Evolutionary conservation across 257 asterid species (phyloP), one percentile per base, ranked within the genome.

Genomic region (Cinchona pubescens): DNA sequence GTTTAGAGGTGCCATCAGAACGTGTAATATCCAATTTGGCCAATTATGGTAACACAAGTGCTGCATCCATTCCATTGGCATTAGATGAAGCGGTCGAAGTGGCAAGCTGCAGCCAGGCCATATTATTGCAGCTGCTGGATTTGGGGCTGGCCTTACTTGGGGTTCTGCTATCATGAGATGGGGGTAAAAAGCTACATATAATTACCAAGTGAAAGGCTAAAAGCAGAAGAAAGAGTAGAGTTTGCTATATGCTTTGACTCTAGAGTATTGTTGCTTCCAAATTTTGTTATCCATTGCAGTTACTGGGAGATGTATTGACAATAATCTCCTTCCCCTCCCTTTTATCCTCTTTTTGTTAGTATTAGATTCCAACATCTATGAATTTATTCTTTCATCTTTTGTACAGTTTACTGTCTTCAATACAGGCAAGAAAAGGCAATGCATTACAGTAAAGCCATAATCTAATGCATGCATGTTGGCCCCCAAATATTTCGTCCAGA

Each of bases 81-180:
- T 75, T 95, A 87, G 98, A 95, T 45, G 99, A 92, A 63, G 97
- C 99, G 1, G 97, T 92, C 75, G 98, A 49, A 87, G 96, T 15
- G 97, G 98, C 67, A 89, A 88, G 83, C 96, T 95, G 61, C 79
- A 85, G 77, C 74, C 85, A 2, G 98, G 99, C 12, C 88, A 95
- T 76, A 88, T 88, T 13, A 88, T 95, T 63, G 99, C 99, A 64
- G 75, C 98, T 43, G 96, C 99, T 55, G 99, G 99, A 12, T 92
- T 95, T 70, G 98, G 99, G 66, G 99, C 99, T 53, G 97, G 99
- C 40, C 97, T 92, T 76, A 92, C 97, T 5, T 95, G 99, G 98
- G 98, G 93, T 21, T 95, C 98, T 7, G 96, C 96, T 58, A 90
- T 92, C 58, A 35, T 95, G 55, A 87, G 98, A 85, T 95, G 98